Evolutionary conservation across 148 eudicot species (phyloP).

Genomic region (Dianthus caryophyllus): DNA sequence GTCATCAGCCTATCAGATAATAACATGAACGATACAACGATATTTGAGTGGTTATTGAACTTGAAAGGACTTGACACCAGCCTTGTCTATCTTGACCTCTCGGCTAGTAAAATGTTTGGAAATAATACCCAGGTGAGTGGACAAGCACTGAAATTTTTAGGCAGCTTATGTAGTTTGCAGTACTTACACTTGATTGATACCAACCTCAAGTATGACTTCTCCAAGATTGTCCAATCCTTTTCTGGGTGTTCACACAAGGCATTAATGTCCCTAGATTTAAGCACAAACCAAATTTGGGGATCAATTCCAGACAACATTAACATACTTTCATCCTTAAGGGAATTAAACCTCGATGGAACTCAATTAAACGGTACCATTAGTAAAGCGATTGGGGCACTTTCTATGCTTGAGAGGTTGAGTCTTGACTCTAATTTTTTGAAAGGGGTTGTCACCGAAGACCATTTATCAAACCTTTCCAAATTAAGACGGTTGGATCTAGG

Average conservation of each 20-base stretch:
- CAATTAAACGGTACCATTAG: conserved; percentile 22
- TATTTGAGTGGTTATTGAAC: too few species aligned
- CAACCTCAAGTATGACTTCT: neutral
- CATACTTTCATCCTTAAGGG: conserved; percentile 13
- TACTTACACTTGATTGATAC: neutral
- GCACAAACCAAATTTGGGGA: conserved; percentile 14
- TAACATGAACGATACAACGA: too few species aligned
- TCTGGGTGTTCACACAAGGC: conserved; percentile 13
- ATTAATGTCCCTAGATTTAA: conserved; percentile 9
- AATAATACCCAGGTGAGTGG: neutral
- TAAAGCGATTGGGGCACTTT: conserved; percentile 17
- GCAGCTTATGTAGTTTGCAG: conserved; percentile 4
- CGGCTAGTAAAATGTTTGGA: neutral
- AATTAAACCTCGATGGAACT: conserved; percentile 4
- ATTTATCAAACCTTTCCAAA: conserved; percentile 22
- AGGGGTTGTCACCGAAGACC: conserved; percentile 21
- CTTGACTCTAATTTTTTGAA: conserved; percentile 19
- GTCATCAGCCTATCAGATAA: too few species aligned
- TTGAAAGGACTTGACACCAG: neutral
- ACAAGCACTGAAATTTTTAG: neutral
- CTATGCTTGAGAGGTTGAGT: conserved; percentile 16
- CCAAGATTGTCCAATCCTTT: neutral
- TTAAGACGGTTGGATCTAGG: conserved; percentile 20
- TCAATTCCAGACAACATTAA: conserved; percentile 22
- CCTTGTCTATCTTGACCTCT: conserved; percentile 21